Evolutionary conservation across 352 stramenopile genomes (phyloP).

Genomic region (Paralagenidium karlingii): DNA sequence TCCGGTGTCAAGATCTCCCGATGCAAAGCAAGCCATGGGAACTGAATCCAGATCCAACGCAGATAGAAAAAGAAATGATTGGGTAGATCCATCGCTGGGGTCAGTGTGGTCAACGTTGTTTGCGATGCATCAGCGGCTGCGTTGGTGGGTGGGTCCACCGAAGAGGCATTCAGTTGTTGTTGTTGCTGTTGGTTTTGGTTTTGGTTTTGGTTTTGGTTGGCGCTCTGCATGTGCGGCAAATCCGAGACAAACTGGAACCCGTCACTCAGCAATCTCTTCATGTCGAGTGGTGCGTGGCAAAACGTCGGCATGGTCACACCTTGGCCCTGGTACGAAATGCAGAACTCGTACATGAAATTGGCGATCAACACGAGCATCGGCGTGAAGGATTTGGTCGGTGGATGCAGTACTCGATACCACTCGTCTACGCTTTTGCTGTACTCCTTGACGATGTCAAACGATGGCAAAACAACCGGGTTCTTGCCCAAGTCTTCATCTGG

Average conservation of each 20-base stretch:
- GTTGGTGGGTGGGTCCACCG: neutral
- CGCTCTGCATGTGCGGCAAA: conserved; percentile 25
- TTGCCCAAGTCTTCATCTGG: conserved; percentile 3
- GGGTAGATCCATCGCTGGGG: conserved; percentile 1
- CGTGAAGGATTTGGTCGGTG: conserved; percentile 63
- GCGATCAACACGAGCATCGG: conserved; percentile 68
- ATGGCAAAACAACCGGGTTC: conserved; percentile 20
- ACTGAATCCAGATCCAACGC: conserved; percentile 90
- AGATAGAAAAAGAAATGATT: conserved; percentile 85
- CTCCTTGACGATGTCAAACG: conserved; percentile 87
- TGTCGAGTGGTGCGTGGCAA: conserved; percentile 48
- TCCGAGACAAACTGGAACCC: conserved; percentile 68
- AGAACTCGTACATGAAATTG: conserved; percentile 88
- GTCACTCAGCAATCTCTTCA: conserved; percentile 46
- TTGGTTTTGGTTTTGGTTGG: neutral
- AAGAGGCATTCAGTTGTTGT: conserved; percentile 11
- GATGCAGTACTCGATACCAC: conserved; percentile 66
- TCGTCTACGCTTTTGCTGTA: conserved; percentile 83
- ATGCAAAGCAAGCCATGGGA: conserved; percentile 83
- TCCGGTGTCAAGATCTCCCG: conserved; percentile 50
- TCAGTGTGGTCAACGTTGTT: neutral
- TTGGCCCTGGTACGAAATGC: conserved; percentile 41
- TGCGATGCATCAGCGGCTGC: neutral
- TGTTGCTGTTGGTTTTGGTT: neutral
- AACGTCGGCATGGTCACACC: conserved; percentile 43